Evolutionary conservation across 306 rosid genomes (phyloP), one percentile per base, ranked within the genome.

Genomic region (Parietaria judaica): DNA sequence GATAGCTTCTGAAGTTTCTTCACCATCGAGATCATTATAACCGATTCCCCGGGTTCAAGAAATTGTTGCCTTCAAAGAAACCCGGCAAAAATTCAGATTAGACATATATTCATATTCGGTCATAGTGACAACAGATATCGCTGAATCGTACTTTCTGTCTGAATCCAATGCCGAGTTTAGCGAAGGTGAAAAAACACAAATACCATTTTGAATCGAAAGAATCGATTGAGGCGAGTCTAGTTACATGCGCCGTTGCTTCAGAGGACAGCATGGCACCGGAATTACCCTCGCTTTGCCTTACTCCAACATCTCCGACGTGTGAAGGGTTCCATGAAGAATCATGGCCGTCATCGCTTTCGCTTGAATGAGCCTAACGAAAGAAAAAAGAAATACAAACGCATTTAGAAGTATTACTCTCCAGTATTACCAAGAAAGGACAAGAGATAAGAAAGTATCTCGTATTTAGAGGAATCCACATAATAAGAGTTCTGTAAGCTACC

Each of bases 181-280:
- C 41, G 36, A 54, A 54, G 23, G 15, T 54, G 12, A 61, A 14
- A 53, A 51, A 58, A n/a, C 54, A 51, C 4, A n/a, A 15, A 72
- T 84, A 94, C 99, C 99, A 94, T 75, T 86, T 94, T 53, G 99
- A 94, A 80, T 94, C 99, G 17, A 94, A 94, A 64, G 99, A 94
- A 73, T 94, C 99, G 23, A 94, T 94, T 41, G 99, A 94, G 64
- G 99, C 99, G n/a, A 94, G 94, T 71, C 97, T 83, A 60, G 94
- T 84, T 55, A 89, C 62, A 61, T 78, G 81, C 52, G 74, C 72
- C 61, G 80, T 64, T 66, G 84, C 81, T 3, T 94, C 95, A 0
- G 87, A 76, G 61, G 94, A 76, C 31, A 95, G 80, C 60, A 92
- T 36, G 60, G 92, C 78, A 60, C 78, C 75, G 56, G 55, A 8